Evolutionary conservation across 176 grass and related monocot species (phyloP), one percentile per base, ranked within the genome.

Genomic region (Juncus inflexus): DNA sequence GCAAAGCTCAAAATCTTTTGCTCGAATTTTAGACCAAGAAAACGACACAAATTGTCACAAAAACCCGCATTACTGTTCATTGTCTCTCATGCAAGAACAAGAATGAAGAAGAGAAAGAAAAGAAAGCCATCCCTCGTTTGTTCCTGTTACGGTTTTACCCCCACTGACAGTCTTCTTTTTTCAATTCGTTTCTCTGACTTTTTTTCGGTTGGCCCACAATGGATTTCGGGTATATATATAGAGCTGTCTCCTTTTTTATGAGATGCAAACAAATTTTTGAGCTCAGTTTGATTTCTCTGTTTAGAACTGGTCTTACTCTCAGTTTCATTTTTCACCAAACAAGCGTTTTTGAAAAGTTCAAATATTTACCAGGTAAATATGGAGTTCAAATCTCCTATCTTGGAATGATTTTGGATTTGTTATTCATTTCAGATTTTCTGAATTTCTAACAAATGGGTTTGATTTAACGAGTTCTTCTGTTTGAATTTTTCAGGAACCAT

Each of bases 221-320:
- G 50, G 72, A 75, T 75, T 75, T 75, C 58, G 43, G 45, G 72
- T 65, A 56, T 56, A 14, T 56, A 75, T 53, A 75, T 71, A 55
- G 53, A 28, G 39, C 54, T 37, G 37, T 71, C 39, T 15, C 53
- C 53, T 36, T n/a, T 42, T 58, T 71, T 43, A 28, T 28, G 10
- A 37, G 36, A 13, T 58, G 12, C 12, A 45, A 28, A 58, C 67
- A 59, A 28, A 58, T 0, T 47, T 47, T 47, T 9, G 43, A 47
- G 43, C 2, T 15, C 67, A 45, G 9, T 47, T 15, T 13, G 37
- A 28, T 58, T 28, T 70, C 53, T 47, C 53, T 7, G 57, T 45
- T 41, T 47, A 70, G 53, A 70, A 39, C 42, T 40, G 41, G 37
- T 40, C 43, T 47, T 59, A 13, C 42, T 58, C 38, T 59, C 37